phyloP scores from a whole-genome alignment of 163 green algal genomes.

The Scenedesmus sp. region DNA sequence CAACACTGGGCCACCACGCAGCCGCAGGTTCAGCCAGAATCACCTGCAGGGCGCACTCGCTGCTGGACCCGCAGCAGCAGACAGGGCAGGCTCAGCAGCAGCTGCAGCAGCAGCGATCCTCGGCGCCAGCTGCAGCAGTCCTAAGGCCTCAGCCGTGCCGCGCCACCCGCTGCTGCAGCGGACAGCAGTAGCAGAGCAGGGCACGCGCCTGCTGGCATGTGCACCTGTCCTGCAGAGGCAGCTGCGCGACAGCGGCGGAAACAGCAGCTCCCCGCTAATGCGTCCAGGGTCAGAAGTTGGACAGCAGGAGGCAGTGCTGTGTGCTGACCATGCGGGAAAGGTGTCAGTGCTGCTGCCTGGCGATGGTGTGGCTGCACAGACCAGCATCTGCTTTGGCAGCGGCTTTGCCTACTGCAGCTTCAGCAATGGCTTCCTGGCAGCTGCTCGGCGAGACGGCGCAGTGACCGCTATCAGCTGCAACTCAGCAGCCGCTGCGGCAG shows the following conservation, averaged over 20 bases:
- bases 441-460: constrained; percentile 32
- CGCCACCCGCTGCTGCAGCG: constrained; percentile 39
- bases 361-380: neutral
- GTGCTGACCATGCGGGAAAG: neutral
- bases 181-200: neutral
- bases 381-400: constrained; percentile 4
- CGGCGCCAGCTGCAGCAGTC: neutral
- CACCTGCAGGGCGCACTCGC: neutral
- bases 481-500: neutral
- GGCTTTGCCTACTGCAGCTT: constrained; percentile 43
- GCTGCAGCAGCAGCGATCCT: neutral
- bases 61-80: neutral
- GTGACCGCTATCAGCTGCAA: constrained; percentile 40
- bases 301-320: constrained; percentile 24
- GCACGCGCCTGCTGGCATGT: constrained; percentile 31
- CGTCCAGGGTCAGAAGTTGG: neutral
- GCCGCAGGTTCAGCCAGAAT: neutral
- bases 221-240: neutral
- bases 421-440: constrained; percentile 17
- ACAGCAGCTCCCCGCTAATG: neutral
- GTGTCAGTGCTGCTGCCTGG: constrained; percentile 12
- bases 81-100: constrained; percentile 13
- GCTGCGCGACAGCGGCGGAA: neutral
- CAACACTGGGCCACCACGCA: neutral
- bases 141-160: neutral